Evolutionary conservation across 2,329 filamentous ascomycete species (phyloP), one percentile per base, ranked within the genome.

Genomic region (Passalora sequoiae): DNA sequence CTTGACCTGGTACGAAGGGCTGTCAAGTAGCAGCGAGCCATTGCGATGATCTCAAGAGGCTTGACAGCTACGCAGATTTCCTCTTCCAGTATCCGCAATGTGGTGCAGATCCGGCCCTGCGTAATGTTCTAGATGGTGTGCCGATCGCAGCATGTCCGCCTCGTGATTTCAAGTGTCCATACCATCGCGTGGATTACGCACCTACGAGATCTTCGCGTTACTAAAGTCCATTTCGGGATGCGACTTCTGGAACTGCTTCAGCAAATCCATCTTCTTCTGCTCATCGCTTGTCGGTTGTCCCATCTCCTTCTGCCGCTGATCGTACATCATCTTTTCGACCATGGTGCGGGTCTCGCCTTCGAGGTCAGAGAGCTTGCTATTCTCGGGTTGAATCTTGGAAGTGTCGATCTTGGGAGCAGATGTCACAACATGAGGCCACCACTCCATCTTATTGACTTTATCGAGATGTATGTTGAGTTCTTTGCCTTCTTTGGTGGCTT

Each of bases 291-390:
- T 89, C 35, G 89, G 87, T 67, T 84, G 77, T 4, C 92, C 92
- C 67, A 78, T 73, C 73, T 97, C 89, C 80, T 98, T 98, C 73
- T 97, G 89, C 55, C 86, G 77, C 75, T 98, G 92, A 72, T 98
- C 92, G 61, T 78, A 98, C 92, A 98, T 98, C 92, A 98, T 98
- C 80, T 98, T 98, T 80, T 98, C 92, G 32, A 98, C 92, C 91
- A 98, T 97, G 46, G 82, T 79, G 53, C 92, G 79, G 41, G 92
- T 98, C 75, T 94, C 86, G 49, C 92, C 92, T 63, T 97, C 91
- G 55, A 98, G 73, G 66, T 98, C 92, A 44, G 85, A 83, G 60
- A 98, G 75, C 67, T 89, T 94, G 63, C 84, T 89, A 64, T 84
- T 89, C 70, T 97, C 92, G 16, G 92, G 92, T 64, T 83, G 80